phyloP scores from a whole-genome alignment of 176 grass and related monocot genomes.

The Bolboschoenus planiculmis region DNA sequence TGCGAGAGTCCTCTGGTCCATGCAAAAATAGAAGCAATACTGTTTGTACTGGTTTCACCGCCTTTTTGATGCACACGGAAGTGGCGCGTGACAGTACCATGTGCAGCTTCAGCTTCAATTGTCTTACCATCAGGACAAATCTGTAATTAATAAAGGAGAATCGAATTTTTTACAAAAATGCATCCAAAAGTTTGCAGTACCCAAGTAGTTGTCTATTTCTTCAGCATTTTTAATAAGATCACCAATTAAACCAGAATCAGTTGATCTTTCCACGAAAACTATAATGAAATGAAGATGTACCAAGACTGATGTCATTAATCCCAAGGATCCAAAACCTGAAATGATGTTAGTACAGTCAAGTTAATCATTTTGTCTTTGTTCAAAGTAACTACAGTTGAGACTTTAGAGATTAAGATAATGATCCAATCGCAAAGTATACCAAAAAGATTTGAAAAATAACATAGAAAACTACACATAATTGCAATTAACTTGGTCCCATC shows the following conservation, averaged over 20 bases:
- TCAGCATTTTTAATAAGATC: not conserved
- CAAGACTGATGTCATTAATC: constrained; percentile 70
- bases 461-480: not conserved
- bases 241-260: not conserved
- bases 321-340: constrained; percentile 75
- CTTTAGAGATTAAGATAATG: not conserved
- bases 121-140: constrained; percentile 68
- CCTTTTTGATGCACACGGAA: constrained; percentile 58
- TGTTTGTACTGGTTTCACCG: constrained; percentile 80
- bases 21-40: constrained; percentile 81
- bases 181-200: not conserved
- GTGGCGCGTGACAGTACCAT: constrained; percentile 70
- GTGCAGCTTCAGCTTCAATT: constrained; percentile 79
- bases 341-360: not conserved
- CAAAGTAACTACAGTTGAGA: not conserved
- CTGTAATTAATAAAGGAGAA: constrained; percentile 28
- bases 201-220: not conserved
- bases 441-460: constrained; percentile 7
- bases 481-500: not conserved
- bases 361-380: not conserved
- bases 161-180: not conserved
- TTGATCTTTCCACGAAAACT: not conserved
- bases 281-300: constrained; percentile 24
- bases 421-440: not conserved
- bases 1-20: constrained; percentile 64